Base-by-base conservation (phyloP, 371 early-diverging fungal species). In the Mucor sp. region DNA sequence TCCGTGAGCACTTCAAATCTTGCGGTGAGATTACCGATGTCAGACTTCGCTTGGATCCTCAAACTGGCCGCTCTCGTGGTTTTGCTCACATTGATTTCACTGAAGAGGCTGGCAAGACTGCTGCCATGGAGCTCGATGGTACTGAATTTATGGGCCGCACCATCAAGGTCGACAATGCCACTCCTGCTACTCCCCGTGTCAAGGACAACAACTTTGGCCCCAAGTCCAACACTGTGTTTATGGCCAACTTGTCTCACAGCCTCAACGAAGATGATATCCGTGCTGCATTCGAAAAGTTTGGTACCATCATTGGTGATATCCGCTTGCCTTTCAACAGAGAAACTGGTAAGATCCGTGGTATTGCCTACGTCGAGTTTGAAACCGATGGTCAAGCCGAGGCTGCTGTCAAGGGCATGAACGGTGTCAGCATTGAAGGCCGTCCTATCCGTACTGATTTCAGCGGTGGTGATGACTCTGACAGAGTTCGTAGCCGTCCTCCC, bases 171-270 rank as follows among this genome's bases (percentile, higher is more conserved):
- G 86, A 86, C 63, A 81, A 84, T 48, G 80, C 77, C 44, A 68
- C 71, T 28, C 63, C 74, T 35, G 76, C 78, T 14, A 58, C 66
- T 28, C 74, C 68, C 21, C 74, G 79, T 35, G 68, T 67, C 25
- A 66, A 72, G 21, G 76, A 77, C 60, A 72, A 62, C 67, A 87
- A 74, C 73, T 82, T 68, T 67, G 74, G 68, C 21, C 77, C 78
- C 59, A 82, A 79, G 55, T 73, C 82, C 17, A 75, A 85, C 43
- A 97, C 98, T 27, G 88, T 97, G 9, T 98, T 97, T 66, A 83
- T 97, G 53, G 99, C 98, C 59, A 98, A 97, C 84, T 81, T 98
- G 66, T 90, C 93, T 30, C 96, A 94, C 74, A 91, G 84, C 72
- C 91, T 94, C 9, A 91, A 91, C 23, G 98, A 98, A 77, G 95